Percentiles rank a stretch among this genome's conserved stretches.
phyloP scores from a whole-genome alignment of 495 filamentous ascomycete genomes.

The Paragyromitra xinjiangensis region DNA sequence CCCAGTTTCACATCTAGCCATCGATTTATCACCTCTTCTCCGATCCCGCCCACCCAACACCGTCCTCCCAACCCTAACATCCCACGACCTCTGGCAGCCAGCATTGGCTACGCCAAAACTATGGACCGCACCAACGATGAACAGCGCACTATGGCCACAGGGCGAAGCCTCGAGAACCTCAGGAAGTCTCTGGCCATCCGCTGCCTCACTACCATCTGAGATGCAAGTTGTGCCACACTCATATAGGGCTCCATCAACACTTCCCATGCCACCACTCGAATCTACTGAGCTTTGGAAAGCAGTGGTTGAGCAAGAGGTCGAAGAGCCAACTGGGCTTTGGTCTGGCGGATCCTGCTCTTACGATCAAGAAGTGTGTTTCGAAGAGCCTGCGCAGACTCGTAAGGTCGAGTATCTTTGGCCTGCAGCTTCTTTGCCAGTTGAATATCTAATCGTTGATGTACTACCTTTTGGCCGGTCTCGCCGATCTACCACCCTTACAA shows the following conservation, averaged over 20 bases:
- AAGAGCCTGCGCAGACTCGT: not conserved
- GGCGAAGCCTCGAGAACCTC: not conserved
- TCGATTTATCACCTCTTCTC: too few species aligned
- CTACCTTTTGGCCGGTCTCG: not conserved
- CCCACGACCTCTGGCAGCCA: constrained; percentile 24
- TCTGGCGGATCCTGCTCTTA: not conserved
- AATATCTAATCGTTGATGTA: not conserved
- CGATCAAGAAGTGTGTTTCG: not conserved
- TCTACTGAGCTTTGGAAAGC: constrained; percentile 19
- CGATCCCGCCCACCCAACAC: not conserved
- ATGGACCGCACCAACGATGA: constrained; percentile 26
- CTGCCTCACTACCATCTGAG: constrained; percentile 3
- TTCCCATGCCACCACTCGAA: not conserved
- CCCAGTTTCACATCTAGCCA: not conserved
- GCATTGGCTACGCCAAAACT: not conserved
- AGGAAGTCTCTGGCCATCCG: constrained; percentile 42
- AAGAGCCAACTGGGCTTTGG: constrained; percentile 18
- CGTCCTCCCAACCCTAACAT: not conserved
- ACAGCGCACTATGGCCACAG: constrained; percentile 36
- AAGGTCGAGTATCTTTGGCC: constrained; percentile 26
- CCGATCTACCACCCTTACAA: not conserved
- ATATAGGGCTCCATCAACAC: not conserved
- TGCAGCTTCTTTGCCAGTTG: not conserved
- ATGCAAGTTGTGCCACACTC: not conserved
- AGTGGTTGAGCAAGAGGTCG: not conserved